Evolutionary conservation across 108 stramenopile genomes (phyloP).

Genomic region (Nitzschia inconspicua): DNA sequence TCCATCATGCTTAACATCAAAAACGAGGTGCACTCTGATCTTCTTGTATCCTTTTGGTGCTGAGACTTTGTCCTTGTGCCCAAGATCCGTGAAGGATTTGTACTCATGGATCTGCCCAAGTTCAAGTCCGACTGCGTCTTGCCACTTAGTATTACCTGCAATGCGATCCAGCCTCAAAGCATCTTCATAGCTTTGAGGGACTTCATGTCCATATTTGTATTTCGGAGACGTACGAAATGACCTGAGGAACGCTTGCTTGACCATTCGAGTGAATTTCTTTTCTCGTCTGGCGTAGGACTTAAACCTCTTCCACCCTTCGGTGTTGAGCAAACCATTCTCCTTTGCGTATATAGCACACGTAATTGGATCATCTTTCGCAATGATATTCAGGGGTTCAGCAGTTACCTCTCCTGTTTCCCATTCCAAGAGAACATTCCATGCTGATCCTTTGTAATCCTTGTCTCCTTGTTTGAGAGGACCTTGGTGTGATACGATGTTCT

Average conservation of each 20-base stretch:
- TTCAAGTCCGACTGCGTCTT: constrained; percentile 20
- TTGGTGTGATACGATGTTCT: constrained; percentile 5
- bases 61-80: constrained; percentile 14
- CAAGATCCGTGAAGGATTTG: constrained; percentile 16
- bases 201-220: constrained; percentile 32
- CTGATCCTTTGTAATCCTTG: constrained; percentile 2
- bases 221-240: neutral
- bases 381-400: too few relatives aligned
- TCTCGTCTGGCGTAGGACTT: neutral
- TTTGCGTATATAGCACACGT: constrained; percentile 11
- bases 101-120: constrained; percentile 18
- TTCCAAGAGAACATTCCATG: constrained; percentile 1
- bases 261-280: constrained; percentile 4
- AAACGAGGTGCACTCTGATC: constrained; percentile 34
- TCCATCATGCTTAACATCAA: constrained; percentile 37
- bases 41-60: constrained; percentile 21
- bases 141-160: constrained; percentile 30
- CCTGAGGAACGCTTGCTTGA: constrained; percentile 9
- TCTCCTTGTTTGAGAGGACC: constrained; percentile 9
- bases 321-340: constrained; percentile 15
- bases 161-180: constrained; percentile 15
- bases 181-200: constrained; percentile 18
- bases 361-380: constrained; percentile 2
- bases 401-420: constrained; percentile 20
- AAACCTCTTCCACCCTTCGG: constrained; percentile 27